Percentiles rank a stretch among this genome's conserved stretches.
Evolutionary conservation across 2,329 filamentous ascomycete species (phyloP).

Genomic region (Knufia petricola): DNA sequence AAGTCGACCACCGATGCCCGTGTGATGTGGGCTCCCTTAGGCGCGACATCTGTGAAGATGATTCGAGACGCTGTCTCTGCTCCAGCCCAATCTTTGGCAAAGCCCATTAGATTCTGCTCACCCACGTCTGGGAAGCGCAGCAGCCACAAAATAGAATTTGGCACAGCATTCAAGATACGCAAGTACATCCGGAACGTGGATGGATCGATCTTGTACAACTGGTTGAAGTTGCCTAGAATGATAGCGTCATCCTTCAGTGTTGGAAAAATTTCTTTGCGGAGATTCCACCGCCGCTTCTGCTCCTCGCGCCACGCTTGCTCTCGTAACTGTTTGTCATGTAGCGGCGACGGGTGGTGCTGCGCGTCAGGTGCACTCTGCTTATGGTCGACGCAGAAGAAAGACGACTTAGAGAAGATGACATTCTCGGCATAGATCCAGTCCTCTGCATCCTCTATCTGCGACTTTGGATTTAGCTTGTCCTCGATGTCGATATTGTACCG

Average conservation of each 20-base stretch:
- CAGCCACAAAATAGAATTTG: conserved; percentile 87
- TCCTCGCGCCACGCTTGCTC: conserved; percentile 73
- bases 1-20: conserved; percentile 86
- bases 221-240: conserved; percentile 96
- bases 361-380: conserved; percentile 75
- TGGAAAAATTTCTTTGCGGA: conserved; percentile 89
- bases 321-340: conserved; percentile 41
- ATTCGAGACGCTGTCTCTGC: conserved; percentile 76
- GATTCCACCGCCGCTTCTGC: conserved; percentile 71
- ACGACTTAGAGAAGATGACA: conserved; percentile 86
- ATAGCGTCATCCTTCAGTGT: conserved; percentile 69
- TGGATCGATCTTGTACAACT: conserved; percentile 98
- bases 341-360: conserved; percentile 9
- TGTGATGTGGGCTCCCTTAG: conserved; percentile 87
- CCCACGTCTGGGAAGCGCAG: conserved; percentile 93
- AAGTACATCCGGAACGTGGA: conserved; percentile 94
- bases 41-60: conserved; percentile 91
- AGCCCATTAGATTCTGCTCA: conserved; percentile 72
- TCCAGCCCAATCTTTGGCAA: conserved; percentile 74
- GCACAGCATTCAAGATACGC: conserved; percentile 73
- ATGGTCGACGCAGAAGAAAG: conserved; percentile 98
- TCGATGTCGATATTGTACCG: conserved; percentile 64
- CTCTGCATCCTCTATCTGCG: conserved; percentile 59
- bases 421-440: conserved; percentile 96
- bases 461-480: conserved; percentile 53